Conservation (phyloP, 208 protist species). For the Strigomonas oncopelti region DNA sequence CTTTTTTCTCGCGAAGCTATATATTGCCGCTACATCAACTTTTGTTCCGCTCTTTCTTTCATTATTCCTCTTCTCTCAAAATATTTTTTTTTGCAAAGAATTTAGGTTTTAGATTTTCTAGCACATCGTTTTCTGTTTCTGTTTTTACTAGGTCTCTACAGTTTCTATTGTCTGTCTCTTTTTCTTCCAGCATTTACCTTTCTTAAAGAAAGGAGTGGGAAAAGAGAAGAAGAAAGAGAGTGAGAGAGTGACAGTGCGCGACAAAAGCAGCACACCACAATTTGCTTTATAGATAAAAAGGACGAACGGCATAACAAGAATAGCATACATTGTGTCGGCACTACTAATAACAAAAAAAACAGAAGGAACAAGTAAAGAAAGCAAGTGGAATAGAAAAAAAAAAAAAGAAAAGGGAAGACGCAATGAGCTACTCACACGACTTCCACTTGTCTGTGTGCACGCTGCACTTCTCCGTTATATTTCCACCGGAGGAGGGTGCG, state of each 20-base stretch:
- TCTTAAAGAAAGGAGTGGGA: not conserved
- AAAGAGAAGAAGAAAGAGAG: not conserved
- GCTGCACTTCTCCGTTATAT: constrained; percentile 78
- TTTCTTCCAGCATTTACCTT: not conserved
- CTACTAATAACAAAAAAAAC: not conserved
- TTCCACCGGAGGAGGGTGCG: constrained; percentile 31
- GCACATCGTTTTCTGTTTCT: constrained; percentile 2
- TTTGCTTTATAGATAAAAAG: not conserved
- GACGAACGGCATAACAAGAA: not conserved
- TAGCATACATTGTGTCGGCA: not conserved
- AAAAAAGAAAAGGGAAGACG: too few species aligned
- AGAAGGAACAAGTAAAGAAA: too few species aligned
- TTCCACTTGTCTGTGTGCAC: constrained; percentile 79
- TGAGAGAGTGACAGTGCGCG: not conserved
- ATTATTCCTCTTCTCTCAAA: not conserved
- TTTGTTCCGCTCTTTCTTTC: not conserved
- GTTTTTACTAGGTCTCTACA: not conserved
- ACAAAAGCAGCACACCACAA: not conserved
- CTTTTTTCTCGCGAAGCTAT: not conserved
- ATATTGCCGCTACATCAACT: not conserved
- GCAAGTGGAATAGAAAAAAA: too few species aligned
- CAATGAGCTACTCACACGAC: constrained; percentile 52
- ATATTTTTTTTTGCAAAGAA: not conserved
- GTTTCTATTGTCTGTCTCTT: constrained; percentile 10
- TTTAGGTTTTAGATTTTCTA: not conserved